Conservation (phyloP, 1,284 basidiomycete genomes). For the Kalmanozyma brasiliensis region DNA sequence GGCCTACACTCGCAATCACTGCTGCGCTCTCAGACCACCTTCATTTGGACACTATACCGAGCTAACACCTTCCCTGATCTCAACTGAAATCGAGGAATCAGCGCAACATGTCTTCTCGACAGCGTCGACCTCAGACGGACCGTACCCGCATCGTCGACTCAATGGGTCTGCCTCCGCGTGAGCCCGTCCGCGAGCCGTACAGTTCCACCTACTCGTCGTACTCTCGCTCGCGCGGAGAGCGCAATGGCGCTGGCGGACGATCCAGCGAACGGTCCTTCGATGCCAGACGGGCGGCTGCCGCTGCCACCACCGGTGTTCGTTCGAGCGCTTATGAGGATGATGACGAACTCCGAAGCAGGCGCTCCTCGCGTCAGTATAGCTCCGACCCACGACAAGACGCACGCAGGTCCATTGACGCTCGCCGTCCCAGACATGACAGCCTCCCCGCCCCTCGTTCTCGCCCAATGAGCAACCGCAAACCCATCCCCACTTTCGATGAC, state of each 20-base stretch:
- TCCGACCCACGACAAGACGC: conserved; percentile 18
- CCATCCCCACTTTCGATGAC: conserved; percentile 26
- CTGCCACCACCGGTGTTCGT: no score
- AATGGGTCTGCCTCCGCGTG: conserved; percentile 44
- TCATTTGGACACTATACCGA: no score
- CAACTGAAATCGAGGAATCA: neutral
- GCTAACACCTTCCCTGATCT: no score
- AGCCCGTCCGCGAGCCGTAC: conserved; percentile 24
- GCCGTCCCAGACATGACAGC: conserved; percentile 23
- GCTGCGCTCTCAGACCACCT: neutral
- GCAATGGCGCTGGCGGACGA: conserved; percentile 11
- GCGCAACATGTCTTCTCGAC: conserved; percentile 24
- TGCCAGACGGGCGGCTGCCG: conserved; percentile 16
- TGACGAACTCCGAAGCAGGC: conserved; percentile 11
- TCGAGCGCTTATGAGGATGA: conserved; percentile 15
- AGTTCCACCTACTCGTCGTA: conserved; percentile 27
- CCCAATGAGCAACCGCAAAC: conserved; percentile 18
- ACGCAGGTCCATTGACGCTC: conserved; percentile 8
- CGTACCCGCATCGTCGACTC: conserved; percentile 37
- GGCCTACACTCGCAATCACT: no score
- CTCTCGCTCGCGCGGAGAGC: conserved; percentile 32
- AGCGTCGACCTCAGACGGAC: conserved; percentile 33
- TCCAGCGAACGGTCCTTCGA: conserved; percentile 38
- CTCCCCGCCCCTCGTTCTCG: conserved; percentile 21
- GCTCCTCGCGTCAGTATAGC: conserved; percentile 15